phyloP scores from a whole-genome alignment of 805 yeast species.

The Debaryomyces maramus region DNA sequence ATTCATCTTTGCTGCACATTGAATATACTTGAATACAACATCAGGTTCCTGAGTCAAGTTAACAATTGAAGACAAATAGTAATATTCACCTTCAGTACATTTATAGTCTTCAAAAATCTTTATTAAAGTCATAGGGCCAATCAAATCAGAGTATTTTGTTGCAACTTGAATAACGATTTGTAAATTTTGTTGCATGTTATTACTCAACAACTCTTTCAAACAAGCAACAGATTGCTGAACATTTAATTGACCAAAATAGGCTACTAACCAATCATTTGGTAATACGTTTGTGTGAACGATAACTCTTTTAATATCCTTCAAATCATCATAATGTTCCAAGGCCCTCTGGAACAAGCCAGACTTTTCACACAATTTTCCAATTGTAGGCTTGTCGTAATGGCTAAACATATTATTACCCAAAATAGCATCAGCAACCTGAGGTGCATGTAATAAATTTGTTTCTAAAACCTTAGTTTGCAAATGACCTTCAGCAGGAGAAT shows the following conservation, averaged over 20 bases:
- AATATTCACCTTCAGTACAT: conserved; percentile 90
- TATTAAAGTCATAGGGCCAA: conserved; percentile 83
- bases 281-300: conserved; percentile 81
- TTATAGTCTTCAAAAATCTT: conserved; percentile 91
- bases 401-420: conserved; percentile 93
- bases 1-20: conserved; percentile 86
- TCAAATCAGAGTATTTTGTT: conserved; percentile 89
- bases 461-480: conserved; percentile 93
- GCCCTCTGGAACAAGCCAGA: conserved; percentile 97
- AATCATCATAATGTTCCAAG: conserved; percentile 90
- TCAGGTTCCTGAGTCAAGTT: conserved; percentile 92
- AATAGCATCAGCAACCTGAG: conserved; percentile 99
- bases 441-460: conserved; percentile 91
- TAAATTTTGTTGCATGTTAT: conserved; percentile 78
- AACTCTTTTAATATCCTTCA: conserved; percentile 93
- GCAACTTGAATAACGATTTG: conserved; percentile 96
- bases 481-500: conserved; percentile 92
- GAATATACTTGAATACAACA: conserved; percentile 94
- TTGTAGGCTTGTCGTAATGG: conserved; percentile 90
- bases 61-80: conserved; percentile 89
- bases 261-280: conserved; percentile 92
- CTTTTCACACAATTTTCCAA: conserved; percentile 90
- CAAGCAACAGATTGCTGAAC: conserved; percentile 91
- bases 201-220: conserved; percentile 78
- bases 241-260: conserved; percentile 88